Conservation (phyloP, 2,329 filamentous ascomycete genomes). For the Apiospora rasikravindrae region DNA sequence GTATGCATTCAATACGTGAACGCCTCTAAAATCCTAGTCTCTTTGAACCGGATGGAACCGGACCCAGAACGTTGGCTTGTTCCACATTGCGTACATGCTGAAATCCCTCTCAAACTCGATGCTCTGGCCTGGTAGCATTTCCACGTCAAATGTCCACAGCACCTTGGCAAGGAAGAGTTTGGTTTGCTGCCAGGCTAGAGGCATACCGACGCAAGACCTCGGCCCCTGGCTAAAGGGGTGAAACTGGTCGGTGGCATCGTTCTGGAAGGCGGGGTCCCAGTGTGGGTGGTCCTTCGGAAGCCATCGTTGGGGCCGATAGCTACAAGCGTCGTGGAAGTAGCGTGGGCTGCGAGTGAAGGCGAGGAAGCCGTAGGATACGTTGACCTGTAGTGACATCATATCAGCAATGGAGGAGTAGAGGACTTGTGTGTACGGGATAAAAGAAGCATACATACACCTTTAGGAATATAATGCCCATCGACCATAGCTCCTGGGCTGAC, state of each 20-base stretch:
- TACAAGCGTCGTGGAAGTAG: conserved; percentile 23
- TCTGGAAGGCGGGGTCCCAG: conserved; percentile 22
- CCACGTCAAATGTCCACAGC: conserved; percentile 30
- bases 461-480: not conserved
- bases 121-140: conserved; percentile 20
- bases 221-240: conserved; percentile 26
- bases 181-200: conserved; percentile 29
- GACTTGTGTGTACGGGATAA: too few relatives aligned
- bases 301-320: conserved; percentile 27
- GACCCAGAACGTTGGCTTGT: conserved; percentile 27
- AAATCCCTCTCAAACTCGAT: conserved; percentile 28
- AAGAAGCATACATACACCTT: not conserved
- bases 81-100: conserved; percentile 24
- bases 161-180: conserved; percentile 31
- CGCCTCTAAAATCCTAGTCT: not conserved
- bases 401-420: not conserved
- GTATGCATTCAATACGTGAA: too few relatives aligned
- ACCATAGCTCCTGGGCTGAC: conserved; percentile 14
- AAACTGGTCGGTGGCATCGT: conserved; percentile 23
- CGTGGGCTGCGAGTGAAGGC: not conserved
- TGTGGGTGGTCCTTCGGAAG: conserved; percentile 24
- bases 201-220: conserved; percentile 26
- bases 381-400: not conserved
- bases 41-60: conserved; percentile 17
- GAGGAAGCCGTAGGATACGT: not conserved